Percentiles rank a stretch among this genome's conserved stretches.
Evolutionary conservation across 2,329 filamentous ascomycete species (phyloP).

Genomic region (Neonectria hederae): DNA sequence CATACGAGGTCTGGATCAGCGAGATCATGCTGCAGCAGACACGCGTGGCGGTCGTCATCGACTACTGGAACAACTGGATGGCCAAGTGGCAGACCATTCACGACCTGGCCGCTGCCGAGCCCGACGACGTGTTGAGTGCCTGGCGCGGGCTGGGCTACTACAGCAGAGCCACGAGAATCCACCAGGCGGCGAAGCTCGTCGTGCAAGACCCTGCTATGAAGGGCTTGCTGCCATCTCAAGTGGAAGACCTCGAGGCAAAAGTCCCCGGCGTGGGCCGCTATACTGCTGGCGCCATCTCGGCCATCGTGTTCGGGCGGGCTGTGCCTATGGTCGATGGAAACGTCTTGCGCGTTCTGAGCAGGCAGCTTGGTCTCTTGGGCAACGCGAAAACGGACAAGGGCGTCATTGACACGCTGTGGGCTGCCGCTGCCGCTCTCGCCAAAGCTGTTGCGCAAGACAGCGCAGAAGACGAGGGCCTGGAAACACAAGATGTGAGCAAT

Average conservation of each 20-base stretch:
- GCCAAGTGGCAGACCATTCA: constrained; percentile 67
- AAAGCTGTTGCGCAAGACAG: constrained; percentile 58
- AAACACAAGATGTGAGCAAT: constrained; percentile 51
- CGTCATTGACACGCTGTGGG: constrained; percentile 65
- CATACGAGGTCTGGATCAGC: constrained; percentile 73
- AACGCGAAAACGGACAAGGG: constrained; percentile 66
- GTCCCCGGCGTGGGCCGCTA: constrained; percentile 70
- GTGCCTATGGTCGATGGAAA: constrained; percentile 73
- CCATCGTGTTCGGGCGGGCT: constrained; percentile 68
- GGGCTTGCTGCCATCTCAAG: constrained; percentile 60
- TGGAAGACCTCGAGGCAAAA: constrained; percentile 57
- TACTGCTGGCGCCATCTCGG: constrained; percentile 69
- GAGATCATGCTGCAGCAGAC: constrained; percentile 76
- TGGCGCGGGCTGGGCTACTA: constrained; percentile 73
- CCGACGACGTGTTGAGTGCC: constrained; percentile 65
- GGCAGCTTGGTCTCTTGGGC: constrained; percentile 66
- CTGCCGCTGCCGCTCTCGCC: constrained; percentile 64
- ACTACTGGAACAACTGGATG: constrained; percentile 72
- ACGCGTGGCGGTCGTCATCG: constrained; percentile 68
- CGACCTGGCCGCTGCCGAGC: constrained; percentile 61
- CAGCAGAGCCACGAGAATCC: constrained; percentile 68
- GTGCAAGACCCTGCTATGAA: constrained; percentile 52
- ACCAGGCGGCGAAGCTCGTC: constrained; percentile 64
- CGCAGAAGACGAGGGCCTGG: constrained; percentile 28
- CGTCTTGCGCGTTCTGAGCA: constrained; percentile 67